Conservation (phyloP, 1,139 yeast species). For the Pichia sp. region DNA sequence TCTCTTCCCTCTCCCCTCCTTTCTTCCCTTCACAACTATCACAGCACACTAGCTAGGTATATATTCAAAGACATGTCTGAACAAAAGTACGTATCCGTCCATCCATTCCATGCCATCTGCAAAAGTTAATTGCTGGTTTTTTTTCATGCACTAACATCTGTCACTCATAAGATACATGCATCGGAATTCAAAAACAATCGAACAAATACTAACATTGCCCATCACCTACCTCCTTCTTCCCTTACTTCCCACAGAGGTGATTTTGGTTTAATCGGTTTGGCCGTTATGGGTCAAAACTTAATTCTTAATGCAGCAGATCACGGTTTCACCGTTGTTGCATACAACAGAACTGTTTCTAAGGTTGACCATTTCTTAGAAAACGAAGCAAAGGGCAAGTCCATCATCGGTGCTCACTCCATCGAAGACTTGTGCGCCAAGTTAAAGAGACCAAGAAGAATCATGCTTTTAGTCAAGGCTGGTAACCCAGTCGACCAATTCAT, state of each 20-base stretch:
- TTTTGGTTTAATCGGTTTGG: slow-evolving; percentile 98
- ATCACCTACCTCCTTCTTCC: not conserved
- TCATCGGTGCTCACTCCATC: slow-evolving; percentile 93
- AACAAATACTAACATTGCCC: slow-evolving; percentile 8
- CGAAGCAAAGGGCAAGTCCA: slow-evolving; percentile 96
- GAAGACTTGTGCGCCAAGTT: slow-evolving; percentile 85
- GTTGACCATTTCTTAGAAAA: slow-evolving; percentile 91
- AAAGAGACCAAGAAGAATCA: slow-evolving; percentile 96
- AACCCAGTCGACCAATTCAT: slow-evolving; percentile 91
- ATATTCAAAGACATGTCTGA: slow-evolving; percentile 6
- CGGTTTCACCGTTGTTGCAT: slow-evolving; percentile 96
- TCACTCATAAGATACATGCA: no score
- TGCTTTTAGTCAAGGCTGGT: slow-evolving; percentile 96
- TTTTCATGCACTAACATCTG: no score
- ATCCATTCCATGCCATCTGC: no score
- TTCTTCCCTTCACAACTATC: not conserved
- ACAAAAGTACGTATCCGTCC: slow-evolving; percentile 9
- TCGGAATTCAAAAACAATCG: no score
- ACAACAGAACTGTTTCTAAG: slow-evolving; percentile 95
- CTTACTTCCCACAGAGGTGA: slow-evolving; percentile 59
- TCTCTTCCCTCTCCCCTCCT: not conserved
- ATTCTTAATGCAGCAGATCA: slow-evolving; percentile 98
- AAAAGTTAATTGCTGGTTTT: no score
- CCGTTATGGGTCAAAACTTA: slow-evolving; percentile 99
- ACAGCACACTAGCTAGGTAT: not conserved